Evolutionary conservation across 139 green algal species (phyloP), one percentile per base, ranked within the genome.

Genomic region (Coelastrella sp.): DNA sequence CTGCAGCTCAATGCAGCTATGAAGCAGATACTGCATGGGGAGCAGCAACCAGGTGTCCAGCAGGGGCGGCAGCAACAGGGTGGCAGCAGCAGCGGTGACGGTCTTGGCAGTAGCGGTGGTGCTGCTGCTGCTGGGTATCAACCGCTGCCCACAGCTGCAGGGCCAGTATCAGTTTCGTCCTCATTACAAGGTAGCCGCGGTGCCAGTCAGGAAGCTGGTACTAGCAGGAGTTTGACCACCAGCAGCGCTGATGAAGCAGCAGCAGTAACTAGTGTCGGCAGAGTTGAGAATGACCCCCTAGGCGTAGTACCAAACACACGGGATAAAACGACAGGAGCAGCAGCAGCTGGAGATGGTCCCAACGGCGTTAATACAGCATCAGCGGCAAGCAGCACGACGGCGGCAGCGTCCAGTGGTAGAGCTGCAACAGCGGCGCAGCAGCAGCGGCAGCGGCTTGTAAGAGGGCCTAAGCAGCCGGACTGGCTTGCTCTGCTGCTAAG

Each of bases 1-100:
- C 86, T 90, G 76, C 90, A 93, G 74, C 86, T 95, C 53, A 91
- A 91, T 59, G 90, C 86, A 6, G 74, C 82, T 38, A 89, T 88
- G 48, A 84, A 77, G 75, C 60, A 79, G 5, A 74, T 88, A 53
- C 25, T 90, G 27, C 62, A 78, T 57, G 77, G 86, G 27, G 69
- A 71, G n/a, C 57, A 62, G 41, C 43, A 38, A 11, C 41, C 27
- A 7, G 67, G 23, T n/a, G 50, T 3, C 15, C 68, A 75, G 51
- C 68, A 51, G 68, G 48, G n/a, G 37, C 48, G 48, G 77, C 77
- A 60, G 37, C 57, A 73, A 59, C 74, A 83, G 59, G 40, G 1
- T 19, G 59, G 25, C 40, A 76, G 62, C 77, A 84, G 35, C 78
- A 84, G 40, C 59, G 74, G 35, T 17, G 53, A 35, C 19, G 53